Percentiles rank a stretch among this genome's conserved stretches.
These are phyloP conservation scores for Exobasidium cylindrosporum DNA, from an alignment of 1,284 basidiomycete genomes.

Conservation along the genomic window DNA sequence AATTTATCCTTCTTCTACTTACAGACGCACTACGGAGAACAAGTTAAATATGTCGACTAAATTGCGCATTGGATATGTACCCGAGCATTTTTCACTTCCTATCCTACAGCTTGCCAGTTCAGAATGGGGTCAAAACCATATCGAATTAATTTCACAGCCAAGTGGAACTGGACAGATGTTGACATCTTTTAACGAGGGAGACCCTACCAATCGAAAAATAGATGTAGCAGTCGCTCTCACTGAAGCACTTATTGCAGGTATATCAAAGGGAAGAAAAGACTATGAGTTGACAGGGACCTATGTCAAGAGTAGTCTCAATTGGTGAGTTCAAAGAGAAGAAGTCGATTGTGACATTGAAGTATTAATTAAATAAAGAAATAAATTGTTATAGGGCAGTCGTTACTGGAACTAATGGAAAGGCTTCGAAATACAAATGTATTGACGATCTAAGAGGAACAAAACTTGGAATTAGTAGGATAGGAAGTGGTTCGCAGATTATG, in stretches of 20 bases:
- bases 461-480: slow-evolving; percentile 83
- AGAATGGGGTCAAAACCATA: slow-evolving; percentile 39
- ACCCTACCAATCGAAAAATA: slow-evolving; percentile 35
- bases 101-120: slow-evolving; percentile 40
- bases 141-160: slow-evolving; percentile 43
- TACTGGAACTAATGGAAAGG: slow-evolving; percentile 67
- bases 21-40: no score
- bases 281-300: slow-evolving; percentile 93
- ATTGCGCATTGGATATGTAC: slow-evolving; percentile 48
- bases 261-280: slow-evolving; percentile 73
- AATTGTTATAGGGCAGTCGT: slow-evolving; percentile 76
- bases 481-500: slow-evolving; percentile 67
- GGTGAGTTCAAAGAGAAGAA: no score
- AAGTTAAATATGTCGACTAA: slow-evolving; percentile 7
- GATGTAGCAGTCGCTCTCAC: slow-evolving; percentile 73
- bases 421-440: slow-evolving; percentile 66
- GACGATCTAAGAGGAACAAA: slow-evolving; percentile 74
- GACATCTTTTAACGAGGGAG: slow-evolving; percentile 28
- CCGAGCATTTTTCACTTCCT: slow-evolving; percentile 49
- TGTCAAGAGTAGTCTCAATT: slow-evolving; percentile 61
- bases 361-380: no score
- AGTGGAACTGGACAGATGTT: slow-evolving; percentile 53
- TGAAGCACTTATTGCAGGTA: slow-evolving; percentile 86
- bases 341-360: no score
- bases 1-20: no score